Evolutionary conservation across 1,139 yeast species (phyloP), one percentile per base, ranked within the genome.

Genomic region (Eremothecium cymbalariae): DNA sequence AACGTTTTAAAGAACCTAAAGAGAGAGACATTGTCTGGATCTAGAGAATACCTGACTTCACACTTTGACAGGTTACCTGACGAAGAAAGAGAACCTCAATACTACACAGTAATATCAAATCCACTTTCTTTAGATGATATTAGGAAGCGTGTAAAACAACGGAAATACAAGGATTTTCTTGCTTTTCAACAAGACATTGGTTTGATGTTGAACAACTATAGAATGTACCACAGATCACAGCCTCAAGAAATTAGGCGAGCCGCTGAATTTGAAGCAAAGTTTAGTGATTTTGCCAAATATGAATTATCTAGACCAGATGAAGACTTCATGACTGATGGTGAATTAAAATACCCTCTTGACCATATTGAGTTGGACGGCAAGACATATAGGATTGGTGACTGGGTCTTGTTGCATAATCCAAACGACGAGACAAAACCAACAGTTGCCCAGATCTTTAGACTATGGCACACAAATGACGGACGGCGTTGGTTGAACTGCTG

Each of bases 401-500:
- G 98, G 98, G 85, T 90, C 7, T 72, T 86, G 44, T 68, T 90
- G 40, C 73, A 72, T 44, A 90, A 90, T 55, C 85, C 86, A 12
- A 88, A 86, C 54, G 96, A 88, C 57, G 77, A 82, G 2, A 70
- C 77, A 18, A 82, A 83, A 57, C 97, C 98, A 11, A 88, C 88
- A 9, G 83, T 88, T 18, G 96, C 94, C 7, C 98, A 90, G 59
- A 74, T 90, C 23, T 90, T 88, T 64, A 72, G 95, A 50, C 72
- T 90, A 44, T 90, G 98, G 98, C 76, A 80, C 39, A 59, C 67
- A 3, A 71, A 74, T 37, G 95, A 86, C 50, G 94, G 93, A 11
- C 78, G 82, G 44, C 71, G 79, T 42, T 88, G 90, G 74, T 72
- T 90, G 53, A 90, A 90, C 53, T 95, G 85, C 25, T 90, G 98